Conservation (phyloP, 2,329 filamentous ascomycete genomes). For the Decorospora gaudefroyi region DNA sequence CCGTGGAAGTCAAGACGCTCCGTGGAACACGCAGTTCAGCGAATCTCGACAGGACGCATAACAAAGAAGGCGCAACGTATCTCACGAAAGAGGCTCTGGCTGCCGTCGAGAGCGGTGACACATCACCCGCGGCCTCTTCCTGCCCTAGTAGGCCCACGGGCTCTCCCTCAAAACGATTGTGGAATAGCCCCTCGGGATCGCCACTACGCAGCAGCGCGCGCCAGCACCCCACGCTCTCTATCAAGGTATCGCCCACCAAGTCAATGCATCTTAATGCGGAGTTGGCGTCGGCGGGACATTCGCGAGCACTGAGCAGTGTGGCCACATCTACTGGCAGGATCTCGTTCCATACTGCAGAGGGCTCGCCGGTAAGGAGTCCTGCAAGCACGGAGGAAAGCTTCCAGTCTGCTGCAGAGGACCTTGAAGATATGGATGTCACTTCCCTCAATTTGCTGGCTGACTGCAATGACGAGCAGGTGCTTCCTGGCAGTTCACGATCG, state of each 20-base stretch:
- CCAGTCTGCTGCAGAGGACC: constrained; percentile 21
- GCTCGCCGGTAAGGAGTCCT: constrained; percentile 40
- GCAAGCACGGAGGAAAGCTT: constrained; percentile 27
- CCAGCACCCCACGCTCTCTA: constrained; percentile 17
- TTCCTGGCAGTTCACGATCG: not conserved
- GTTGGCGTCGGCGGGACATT: constrained; percentile 3
- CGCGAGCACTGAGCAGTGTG: constrained; percentile 23
- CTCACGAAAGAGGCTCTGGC: constrained; percentile 38
- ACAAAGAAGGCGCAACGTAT: constrained; percentile 23
- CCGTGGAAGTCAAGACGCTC: constrained; percentile 21
- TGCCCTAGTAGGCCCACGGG: constrained; percentile 20
- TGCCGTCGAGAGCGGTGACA: constrained; percentile 27
- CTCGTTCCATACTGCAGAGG: constrained; percentile 28
- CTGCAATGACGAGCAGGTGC: constrained; percentile 19
- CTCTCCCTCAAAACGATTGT: constrained; percentile 24
- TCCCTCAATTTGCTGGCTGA: constrained; percentile 20
- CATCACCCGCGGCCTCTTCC: constrained; percentile 12
- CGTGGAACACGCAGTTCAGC: constrained; percentile 24
- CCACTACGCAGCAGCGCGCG: constrained; percentile 17
- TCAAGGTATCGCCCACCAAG: constrained; percentile 27
- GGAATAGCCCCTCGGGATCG: constrained; percentile 25
- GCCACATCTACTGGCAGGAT: constrained; percentile 26
- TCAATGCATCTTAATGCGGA: constrained; percentile 2
- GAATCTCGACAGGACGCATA: constrained; percentile 19
- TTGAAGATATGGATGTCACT: constrained; percentile 9